Percentiles rank a stretch among this genome's conserved stretches.
phyloP scores from a whole-genome alignment of 2,329 filamentous ascomycete species.

The Calonectria pauciramosa region DNA sequence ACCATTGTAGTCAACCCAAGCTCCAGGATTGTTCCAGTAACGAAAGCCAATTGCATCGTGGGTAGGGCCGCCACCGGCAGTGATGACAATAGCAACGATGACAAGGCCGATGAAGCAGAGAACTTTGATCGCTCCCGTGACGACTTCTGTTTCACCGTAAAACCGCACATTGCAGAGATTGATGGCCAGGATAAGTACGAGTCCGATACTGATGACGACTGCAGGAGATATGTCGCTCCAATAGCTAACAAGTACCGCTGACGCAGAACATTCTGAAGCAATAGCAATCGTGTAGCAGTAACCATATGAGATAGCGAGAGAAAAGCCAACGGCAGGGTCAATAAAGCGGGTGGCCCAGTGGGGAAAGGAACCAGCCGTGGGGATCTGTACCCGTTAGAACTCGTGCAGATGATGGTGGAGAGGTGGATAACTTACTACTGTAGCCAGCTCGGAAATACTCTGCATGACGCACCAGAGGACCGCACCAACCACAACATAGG shows the following conservation, averaged over 20 bases:
- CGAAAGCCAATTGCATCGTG: conserved; percentile 59
- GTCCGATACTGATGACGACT: conserved; percentile 64
- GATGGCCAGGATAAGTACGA: conserved; percentile 66
- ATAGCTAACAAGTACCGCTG: conserved; percentile 38
- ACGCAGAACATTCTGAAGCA: conserved; percentile 41
- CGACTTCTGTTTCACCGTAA: conserved; percentile 74
- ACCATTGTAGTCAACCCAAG: conserved; percentile 64
- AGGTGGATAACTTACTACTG: conserved; percentile 28
- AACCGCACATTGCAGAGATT: conserved; percentile 71
- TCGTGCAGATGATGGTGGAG: accelerated
- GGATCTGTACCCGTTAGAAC: conserved; percentile 25
- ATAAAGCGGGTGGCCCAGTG: conserved; percentile 45
- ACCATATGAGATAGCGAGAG: conserved; percentile 41
- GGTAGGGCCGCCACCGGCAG: conserved; percentile 68
- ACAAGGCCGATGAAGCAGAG: conserved; percentile 71
- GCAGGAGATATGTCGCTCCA: conserved; percentile 43
- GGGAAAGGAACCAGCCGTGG: conserved; percentile 43
- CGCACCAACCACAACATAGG: conserved; percentile 37
- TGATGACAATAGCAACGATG: conserved; percentile 68
- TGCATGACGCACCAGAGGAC: conserved; percentile 45
- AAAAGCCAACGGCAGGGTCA: conserved; percentile 42
- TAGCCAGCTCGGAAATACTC: conserved; percentile 42
- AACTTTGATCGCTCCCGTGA: conserved; percentile 71
- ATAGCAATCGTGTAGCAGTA: conserved; percentile 44
- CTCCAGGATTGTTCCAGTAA: conserved; percentile 56